Evolutionary conservation across 2,329 filamentous ascomycete species (phyloP), one percentile per base, ranked within the genome.

Genomic region (Alternaria ventricosa): DNA sequence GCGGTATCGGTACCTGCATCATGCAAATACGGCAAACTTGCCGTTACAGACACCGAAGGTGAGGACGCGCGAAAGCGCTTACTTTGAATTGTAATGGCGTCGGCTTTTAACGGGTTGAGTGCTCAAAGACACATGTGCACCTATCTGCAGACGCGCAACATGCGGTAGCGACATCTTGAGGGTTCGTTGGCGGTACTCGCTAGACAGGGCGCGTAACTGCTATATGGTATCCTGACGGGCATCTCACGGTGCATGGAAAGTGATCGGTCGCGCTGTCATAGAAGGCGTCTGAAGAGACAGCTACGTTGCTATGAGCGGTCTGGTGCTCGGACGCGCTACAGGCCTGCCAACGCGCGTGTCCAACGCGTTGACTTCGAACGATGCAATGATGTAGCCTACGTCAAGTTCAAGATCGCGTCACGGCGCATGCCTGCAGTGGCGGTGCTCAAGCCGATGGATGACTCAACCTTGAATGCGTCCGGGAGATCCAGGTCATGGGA

Each of bases 401-500:
- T 53, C 9, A 25, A 53, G 49, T 20, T 36, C 49, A 23, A 41
- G 20, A 41, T 25, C 12, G 12, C 20, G 30, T n/a, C 49, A 53
- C 49, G 49, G 28, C 49, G 13, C 30, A 4, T n/a, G 22, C 7
- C 8, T n/a, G 11, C 28, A 25, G 49, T 41, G 49, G 20, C 28
- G 20, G 30, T 36, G 18, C 54, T 47, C 27, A 20, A 27, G 54
- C 33, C 43, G 23, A 22, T 41, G 57, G 61, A 62, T 71, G 71
- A 74, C 63, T 71, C 71, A 69, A 57, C 36, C 13, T 23, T 30
- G 30, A n/a, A 36, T 53, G 44, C 53, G 41, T 20, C 20, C n/a
- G 55, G 46, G 51, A 41, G 28, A 15, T 53, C 50, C 57, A 57
- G 70, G 71, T 77, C 75, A 78, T 71, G 70, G 75, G 58, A 66